Conservation (phyloP, 2,329 filamentous ascomycete genomes). For the Paracoccidioides lutzii region DNA sequence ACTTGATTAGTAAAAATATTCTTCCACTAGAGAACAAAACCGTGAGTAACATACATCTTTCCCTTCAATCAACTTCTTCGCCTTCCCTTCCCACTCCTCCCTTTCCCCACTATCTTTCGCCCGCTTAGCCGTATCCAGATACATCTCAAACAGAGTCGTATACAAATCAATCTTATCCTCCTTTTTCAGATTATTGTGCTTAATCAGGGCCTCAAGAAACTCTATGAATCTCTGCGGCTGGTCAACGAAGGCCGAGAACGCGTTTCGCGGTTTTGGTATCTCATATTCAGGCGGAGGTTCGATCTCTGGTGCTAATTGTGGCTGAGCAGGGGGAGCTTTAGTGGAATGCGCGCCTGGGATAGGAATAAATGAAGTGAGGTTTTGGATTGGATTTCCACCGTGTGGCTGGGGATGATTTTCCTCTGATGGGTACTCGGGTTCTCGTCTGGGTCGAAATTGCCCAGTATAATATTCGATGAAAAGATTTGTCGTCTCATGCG, state of each 20-base stretch:
- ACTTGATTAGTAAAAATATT: constrained; percentile 8
- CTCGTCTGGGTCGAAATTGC: constrained; percentile 49
- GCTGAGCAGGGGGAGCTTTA: constrained; percentile 20
- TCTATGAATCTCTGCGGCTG: constrained; percentile 82
- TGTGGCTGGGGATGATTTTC: constrained; percentile 35
- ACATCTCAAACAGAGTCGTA: constrained; percentile 96
- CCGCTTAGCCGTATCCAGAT: constrained; percentile 72
- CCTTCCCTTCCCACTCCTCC: constrained; percentile 77
- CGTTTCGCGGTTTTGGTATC: constrained; percentile 68
- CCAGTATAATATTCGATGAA: constrained; percentile 95
- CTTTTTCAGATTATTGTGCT: constrained; percentile 56
- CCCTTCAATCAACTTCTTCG: constrained; percentile 74
- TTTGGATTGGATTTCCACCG: constrained; percentile 69
- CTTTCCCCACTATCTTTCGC: constrained; percentile 54
- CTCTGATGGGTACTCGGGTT: constrained; percentile 47
- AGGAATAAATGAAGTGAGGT: constrained; percentile 69
- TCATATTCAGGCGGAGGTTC: constrained; percentile 51
- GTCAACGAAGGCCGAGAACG: constrained; percentile 94
- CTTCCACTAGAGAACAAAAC: background rate
- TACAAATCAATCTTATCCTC: constrained; percentile 75
- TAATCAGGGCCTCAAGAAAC: constrained; percentile 79
- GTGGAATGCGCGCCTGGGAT: constrained; percentile 44
- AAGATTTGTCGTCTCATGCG: constrained; percentile 65
- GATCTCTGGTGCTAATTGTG: constrained; percentile 14
- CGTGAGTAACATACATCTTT: constrained; percentile 43